A percentile compares a stretch with the other conserved stretches of the same genome.
These are phyloP conservation scores for Cairneyella variabilis DNA, from an alignment of 495 filamentous ascomycete genomes.

Conservation along the genomic window DNA sequence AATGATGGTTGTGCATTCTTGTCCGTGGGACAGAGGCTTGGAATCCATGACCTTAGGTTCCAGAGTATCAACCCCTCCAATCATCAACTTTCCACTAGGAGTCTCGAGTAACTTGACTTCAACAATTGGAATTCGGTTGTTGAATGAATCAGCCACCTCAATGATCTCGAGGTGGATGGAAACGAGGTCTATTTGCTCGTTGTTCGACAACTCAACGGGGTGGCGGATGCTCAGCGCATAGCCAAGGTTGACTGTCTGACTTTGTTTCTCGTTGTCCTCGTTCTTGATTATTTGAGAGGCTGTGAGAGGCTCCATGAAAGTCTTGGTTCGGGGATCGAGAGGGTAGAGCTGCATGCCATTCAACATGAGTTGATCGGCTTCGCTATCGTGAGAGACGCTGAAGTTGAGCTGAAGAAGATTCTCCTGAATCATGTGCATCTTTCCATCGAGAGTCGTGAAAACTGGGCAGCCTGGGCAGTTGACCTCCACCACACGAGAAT, in stretches of 20 bases:
- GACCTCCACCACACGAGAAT: slow-evolving; percentile 14
- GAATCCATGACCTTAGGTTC: slow-evolving; percentile 13
- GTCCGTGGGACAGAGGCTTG: slow-evolving; percentile 10
- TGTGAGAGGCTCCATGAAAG: slow-evolving; percentile 15
- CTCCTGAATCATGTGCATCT: slow-evolving; percentile 13
- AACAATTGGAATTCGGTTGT: slow-evolving; percentile 43
- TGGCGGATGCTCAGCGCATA: slow-evolving; percentile 17
- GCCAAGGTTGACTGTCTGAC: slow-evolving; percentile 13
- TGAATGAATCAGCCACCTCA: slow-evolving; percentile 41
- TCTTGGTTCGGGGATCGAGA: slow-evolving; percentile 2
- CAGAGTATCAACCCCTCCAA: slow-evolving; percentile 32
- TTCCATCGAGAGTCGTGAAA: slow-evolving; percentile 9
- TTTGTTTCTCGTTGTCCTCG: slow-evolving; percentile 8
- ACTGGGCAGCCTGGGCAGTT: slow-evolving; percentile 25
- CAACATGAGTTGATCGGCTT: slow-evolving; percentile 14
- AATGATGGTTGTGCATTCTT: slow-evolving; percentile 40
- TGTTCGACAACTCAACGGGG: slow-evolving; percentile 11
- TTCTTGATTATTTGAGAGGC: slow-evolving; percentile 18
- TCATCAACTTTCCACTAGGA: slow-evolving; percentile 36
- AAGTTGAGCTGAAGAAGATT: slow-evolving; percentile 22
- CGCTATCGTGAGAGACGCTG: slow-evolving; percentile 14
- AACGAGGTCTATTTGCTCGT: slow-evolving; percentile 36
- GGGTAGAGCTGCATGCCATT: slow-evolving; percentile 26
- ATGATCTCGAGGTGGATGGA: slow-evolving; percentile 44
- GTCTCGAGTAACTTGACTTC: slow-evolving; percentile 43